Conservation (phyloP, 2,329 filamentous ascomycete genomes). For the Neobulgaria alba region DNA sequence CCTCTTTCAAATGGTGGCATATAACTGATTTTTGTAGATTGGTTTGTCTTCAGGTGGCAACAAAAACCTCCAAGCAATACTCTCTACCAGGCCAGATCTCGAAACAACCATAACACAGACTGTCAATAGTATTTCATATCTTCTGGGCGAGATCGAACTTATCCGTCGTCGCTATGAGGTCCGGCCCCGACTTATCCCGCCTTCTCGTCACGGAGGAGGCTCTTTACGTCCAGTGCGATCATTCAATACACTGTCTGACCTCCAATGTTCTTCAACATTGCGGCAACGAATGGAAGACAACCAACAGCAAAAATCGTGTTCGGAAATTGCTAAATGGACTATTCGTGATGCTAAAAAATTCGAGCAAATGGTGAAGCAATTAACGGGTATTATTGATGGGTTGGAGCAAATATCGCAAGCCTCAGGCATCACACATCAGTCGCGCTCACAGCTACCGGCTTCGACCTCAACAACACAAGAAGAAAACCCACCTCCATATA, state of each 20-base stretch:
- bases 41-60: slow-evolving; percentile 12
- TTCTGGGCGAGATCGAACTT: slow-evolving; percentile 17
- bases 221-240: no score
- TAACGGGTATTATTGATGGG: slow-evolving; percentile 18
- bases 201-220: no score
- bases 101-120: slow-evolving; percentile 15
- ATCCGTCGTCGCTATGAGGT: slow-evolving; percentile 19
- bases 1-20: neutral
- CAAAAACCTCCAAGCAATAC: slow-evolving; percentile 6
- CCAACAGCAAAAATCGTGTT: slow-evolving; percentile 18
- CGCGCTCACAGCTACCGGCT: neutral
- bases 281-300: slow-evolving; percentile 14
- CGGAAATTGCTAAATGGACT: slow-evolving; percentile 18
- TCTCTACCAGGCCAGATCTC: slow-evolving; percentile 13
- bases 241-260: slow-evolving; percentile 2
- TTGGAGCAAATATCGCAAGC: slow-evolving; percentile 16
- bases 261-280: no score
- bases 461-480: slow-evolving; percentile 1
- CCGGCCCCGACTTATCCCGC: slow-evolving; percentile 1
- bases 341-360: slow-evolving; percentile 18
- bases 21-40: slow-evolving; percentile 9
- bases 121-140: slow-evolving; percentile 11
- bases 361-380: slow-evolving; percentile 14
- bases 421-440: slow-evolving; percentile 5
- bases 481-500: slow-evolving; percentile 16